Base-by-base conservation (phyloP, 805 yeast genomes). In the Myxozyma neotropica region DNA sequence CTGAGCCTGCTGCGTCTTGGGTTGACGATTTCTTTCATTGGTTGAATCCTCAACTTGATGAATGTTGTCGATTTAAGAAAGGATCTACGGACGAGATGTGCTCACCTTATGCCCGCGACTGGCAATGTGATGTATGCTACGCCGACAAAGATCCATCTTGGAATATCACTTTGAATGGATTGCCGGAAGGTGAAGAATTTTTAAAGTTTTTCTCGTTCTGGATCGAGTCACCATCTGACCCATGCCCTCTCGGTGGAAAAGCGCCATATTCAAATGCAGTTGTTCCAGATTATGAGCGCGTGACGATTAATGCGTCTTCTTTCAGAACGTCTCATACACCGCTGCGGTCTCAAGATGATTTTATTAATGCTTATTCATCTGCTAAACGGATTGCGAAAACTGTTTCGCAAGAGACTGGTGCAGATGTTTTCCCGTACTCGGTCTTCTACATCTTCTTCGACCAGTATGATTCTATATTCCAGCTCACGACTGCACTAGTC, bases 201-300 rank as follows among this genome's bases (percentile, higher is more conserved):
- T 82, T 88, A 83, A 77, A 76, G 46, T 89, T 79, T 67, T 86
- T 91, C 70, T 73, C 81, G 23, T 82, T 87, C 43, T 93, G 99
- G 99, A 88, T 93, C 26, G 78, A 83, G 40, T 75, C 89, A 0
- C 88, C 89, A 26, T 88, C 96, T 58, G 94, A 88, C 68, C 89
- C 93, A 1, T 93, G 99, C 72, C 97, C 98, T 0, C 75, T 93
- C 27, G 98, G 96, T 2, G 99, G 99, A 1, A 88, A 88, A 69
- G 97, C 97, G 0, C 96, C 97, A 0, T 93, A 93, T 70, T 79
- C 88, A 1, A 73, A 78, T 4, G 78, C 91, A 0, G 75, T 89
- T 10, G 74, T 79, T 1, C 74, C 78, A 27, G 77, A 78, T 57
- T 74, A 74, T 31, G 74, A 75, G 0, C 66, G 72, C 0, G 72